phyloP scores from a whole-genome alignment of 2,329 filamentous ascomycete genomes.

The Knufia fluminis region DNA sequence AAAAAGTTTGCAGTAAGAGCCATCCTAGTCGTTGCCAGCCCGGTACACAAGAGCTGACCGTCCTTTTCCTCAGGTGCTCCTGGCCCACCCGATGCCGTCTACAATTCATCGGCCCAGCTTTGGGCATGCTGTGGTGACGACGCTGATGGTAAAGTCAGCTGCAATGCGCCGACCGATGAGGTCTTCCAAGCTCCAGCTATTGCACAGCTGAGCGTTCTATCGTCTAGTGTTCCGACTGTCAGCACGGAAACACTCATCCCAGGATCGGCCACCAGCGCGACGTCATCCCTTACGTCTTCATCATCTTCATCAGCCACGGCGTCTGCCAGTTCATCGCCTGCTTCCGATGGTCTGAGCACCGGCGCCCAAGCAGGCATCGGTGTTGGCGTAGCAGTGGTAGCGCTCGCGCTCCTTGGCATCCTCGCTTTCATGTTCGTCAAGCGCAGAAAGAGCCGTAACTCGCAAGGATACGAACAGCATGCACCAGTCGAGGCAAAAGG shows the following conservation, averaged over 20 bases:
- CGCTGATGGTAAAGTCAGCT: neutral
- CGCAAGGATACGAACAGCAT: neutral
- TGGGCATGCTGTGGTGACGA: neutral
- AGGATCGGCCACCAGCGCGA: neutral
- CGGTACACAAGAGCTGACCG: too few relatives aligned
- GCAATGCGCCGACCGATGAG: neutral
- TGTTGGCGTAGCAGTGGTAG: neutral
- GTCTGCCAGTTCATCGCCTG: neutral
- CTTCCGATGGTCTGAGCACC: neutral
- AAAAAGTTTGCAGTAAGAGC: too few relatives aligned
- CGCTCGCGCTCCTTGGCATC: neutral
- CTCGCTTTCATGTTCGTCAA: neutral
- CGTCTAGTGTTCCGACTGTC: neutral
- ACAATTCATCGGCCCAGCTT: neutral
- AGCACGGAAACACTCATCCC: neutral
- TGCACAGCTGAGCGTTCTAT: neutral
- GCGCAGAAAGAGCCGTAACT: neutral
- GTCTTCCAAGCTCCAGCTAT: neutral
- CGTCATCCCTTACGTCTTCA: neutral
- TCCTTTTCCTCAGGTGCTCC: too few relatives aligned
- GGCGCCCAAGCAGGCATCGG: neutral
- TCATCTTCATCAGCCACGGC: neutral
- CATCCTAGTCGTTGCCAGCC: too few relatives aligned
- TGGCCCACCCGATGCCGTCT: neutral
- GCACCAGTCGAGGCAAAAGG: too few relatives aligned